Percentiles rank a stretch among this genome's conserved stretches.
Conservation (phyloP, 2,329 filamentous ascomycete species). For the Ceratocystis ficicola region DNA sequence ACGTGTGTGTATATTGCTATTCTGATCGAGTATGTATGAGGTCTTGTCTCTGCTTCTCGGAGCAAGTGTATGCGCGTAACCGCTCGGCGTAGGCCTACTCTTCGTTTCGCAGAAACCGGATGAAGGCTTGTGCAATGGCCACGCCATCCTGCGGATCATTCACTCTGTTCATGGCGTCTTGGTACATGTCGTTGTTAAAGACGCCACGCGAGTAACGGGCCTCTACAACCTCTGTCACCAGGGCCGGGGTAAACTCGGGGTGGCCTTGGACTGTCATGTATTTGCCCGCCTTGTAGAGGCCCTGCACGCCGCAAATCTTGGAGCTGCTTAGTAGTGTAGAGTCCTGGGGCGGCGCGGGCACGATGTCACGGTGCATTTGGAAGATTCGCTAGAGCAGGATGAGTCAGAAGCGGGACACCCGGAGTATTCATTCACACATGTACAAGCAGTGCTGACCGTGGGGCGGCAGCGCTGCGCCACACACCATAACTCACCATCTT, state of each 20-base stretch:
- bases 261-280: conserved; percentile 75
- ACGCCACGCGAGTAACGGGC: conserved; percentile 53
- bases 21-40: no score
- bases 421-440: not conserved
- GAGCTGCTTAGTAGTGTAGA: conserved; percentile 54
- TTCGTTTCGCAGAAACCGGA: conserved; percentile 58
- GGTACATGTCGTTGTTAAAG: conserved; percentile 53
- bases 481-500: conserved; percentile 35
- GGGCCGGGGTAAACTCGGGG: conserved; percentile 65
- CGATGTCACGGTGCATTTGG: conserved; percentile 78
- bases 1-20: no score
- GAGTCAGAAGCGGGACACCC: not conserved
- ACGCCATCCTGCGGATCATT: conserved; percentile 64
- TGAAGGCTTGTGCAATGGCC: conserved; percentile 58
- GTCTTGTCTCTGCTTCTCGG: no score
- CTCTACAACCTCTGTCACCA: conserved; percentile 56
- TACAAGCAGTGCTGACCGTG: not conserved
- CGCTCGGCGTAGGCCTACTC: conserved; percentile 23
- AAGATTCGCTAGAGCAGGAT: conserved; percentile 47
- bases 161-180: conserved; percentile 56
- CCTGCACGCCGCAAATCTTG: conserved; percentile 59
- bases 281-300: conserved; percentile 56
- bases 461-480: not conserved
- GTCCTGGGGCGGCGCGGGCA: conserved; percentile 49
- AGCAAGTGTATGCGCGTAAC: no score